Percentiles rank a stretch among this genome's conserved stretches.
These are phyloP conservation scores for Citrus reticulata DNA, from an alignment of 345 rosid species.

Conservation along the genomic window DNA sequence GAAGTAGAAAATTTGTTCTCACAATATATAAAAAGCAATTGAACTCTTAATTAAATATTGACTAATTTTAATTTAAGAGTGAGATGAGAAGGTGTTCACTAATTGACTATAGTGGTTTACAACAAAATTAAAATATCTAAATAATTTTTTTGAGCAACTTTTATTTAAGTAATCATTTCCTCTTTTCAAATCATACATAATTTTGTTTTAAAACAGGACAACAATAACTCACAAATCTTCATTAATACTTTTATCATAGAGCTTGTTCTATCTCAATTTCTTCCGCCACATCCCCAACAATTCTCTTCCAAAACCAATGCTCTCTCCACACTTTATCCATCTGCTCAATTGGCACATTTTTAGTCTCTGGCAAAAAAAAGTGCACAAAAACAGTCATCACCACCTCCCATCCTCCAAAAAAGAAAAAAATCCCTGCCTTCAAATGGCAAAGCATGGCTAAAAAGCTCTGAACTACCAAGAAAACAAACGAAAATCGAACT, in stretches of 20 bases:
- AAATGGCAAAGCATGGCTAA: slow-evolving; percentile 47
- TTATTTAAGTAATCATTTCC: no score
- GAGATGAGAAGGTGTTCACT: no score
- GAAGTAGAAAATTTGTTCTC: no score
- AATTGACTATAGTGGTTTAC: no score
- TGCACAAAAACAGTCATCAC: slow-evolving; percentile 41
- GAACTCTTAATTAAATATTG: no score
- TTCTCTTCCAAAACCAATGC: slow-evolving; percentile 5
- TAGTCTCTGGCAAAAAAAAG: slow-evolving; percentile 32
- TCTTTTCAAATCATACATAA: no score
- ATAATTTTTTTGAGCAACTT: no score
- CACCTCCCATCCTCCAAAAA: slow-evolving; percentile 42
- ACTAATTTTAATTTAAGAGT: no score
- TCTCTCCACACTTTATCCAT: neutral
- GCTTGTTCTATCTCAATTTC: neutral
- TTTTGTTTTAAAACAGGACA: no score
- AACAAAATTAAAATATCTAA: no score
- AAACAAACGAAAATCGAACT: slow-evolving; percentile 57
- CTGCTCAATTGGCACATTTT: neutral
- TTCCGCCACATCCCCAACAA: neutral
- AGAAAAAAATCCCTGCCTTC: slow-evolving; percentile 47
- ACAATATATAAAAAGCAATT: no score
- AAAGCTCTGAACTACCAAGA: slow-evolving; percentile 56
- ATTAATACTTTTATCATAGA: neutral
- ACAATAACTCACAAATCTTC: no score